Conservation (phyloP, 2,329 filamentous ascomycete genomes). For the Teratosphaeria gauchensis region DNA sequence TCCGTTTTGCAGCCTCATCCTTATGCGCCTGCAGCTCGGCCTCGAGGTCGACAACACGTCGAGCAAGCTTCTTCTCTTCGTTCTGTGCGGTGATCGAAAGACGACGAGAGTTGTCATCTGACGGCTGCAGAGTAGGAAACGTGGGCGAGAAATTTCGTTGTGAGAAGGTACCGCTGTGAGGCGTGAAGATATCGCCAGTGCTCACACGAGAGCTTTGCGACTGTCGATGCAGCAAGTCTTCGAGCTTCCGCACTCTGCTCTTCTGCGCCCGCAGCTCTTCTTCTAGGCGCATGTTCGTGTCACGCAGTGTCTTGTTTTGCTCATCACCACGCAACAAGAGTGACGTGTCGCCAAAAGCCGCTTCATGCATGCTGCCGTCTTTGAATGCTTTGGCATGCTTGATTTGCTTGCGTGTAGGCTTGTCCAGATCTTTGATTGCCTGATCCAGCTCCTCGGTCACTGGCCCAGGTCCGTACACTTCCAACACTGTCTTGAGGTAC, state of each 20-base stretch:
- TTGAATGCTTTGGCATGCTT: slow-evolving; percentile 90
- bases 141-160: slow-evolving; percentile 8
- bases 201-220: slow-evolving; percentile 42
- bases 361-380: slow-evolving; percentile 88
- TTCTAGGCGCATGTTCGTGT: slow-evolving; percentile 48
- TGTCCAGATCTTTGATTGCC: slow-evolving; percentile 67
- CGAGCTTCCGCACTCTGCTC: slow-evolving; percentile 80
- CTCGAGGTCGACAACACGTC: slow-evolving; percentile 60
- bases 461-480: slow-evolving; percentile 54
- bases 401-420: slow-evolving; percentile 75
- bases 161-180: slow-evolving; percentile 14
- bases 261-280: slow-evolving; percentile 74
- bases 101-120: slow-evolving; percentile 30
- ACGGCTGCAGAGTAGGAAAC: slow-evolving; percentile 8
- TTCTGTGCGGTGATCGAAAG: slow-evolving; percentile 55
- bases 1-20: slow-evolving; percentile 52
- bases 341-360: slow-evolving; percentile 75
- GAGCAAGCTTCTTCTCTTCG: slow-evolving; percentile 52
- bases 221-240: slow-evolving; percentile 85
- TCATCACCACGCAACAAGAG: slow-evolving; percentile 80
- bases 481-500: slow-evolving; percentile 58
- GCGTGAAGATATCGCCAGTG: slow-evolving; percentile 25
- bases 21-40: slow-evolving; percentile 66
- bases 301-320: slow-evolving; percentile 50
- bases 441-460: slow-evolving; percentile 65